phyloP scores from a whole-genome alignment of 2,329 filamentous ascomycete species.

The Fusarium tjaetaba region DNA sequence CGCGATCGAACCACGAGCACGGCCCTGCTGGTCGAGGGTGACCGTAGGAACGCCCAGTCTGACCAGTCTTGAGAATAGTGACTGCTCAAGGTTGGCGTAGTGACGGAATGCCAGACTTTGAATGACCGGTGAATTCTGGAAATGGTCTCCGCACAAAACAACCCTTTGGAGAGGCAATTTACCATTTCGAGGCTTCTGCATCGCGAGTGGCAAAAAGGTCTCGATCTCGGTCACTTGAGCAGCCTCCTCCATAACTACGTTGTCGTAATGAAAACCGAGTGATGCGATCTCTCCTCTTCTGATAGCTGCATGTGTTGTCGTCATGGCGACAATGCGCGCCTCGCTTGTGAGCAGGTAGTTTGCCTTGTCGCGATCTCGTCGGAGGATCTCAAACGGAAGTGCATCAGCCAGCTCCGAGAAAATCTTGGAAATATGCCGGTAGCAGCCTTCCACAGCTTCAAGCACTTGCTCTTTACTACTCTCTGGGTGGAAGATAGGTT shows the following conservation, averaged over 20 bases:
- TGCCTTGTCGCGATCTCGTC: constrained; percentile 88
- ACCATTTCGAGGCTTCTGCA: constrained; percentile 82
- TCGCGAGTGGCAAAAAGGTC: constrained; percentile 92
- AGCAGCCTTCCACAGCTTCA: constrained; percentile 84
- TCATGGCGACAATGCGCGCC: constrained; percentile 98
- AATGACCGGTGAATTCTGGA: constrained; percentile 95
- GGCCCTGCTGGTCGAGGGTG: constrained; percentile 91
- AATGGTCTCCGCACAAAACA: constrained; percentile 92
- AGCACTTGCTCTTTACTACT: constrained; percentile 73
- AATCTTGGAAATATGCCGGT: constrained; percentile 87
- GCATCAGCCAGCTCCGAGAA: constrained; percentile 94
- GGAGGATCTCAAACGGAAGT: constrained; percentile 92
- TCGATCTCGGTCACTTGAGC: constrained; percentile 98
- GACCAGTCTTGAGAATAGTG: constrained; percentile 89
- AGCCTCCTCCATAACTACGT: constrained; percentile 97
- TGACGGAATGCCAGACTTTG: constrained; percentile 94
- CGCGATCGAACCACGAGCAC: constrained; percentile 86
- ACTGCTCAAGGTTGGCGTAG: constrained; percentile 96
- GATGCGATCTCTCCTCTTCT: constrained; percentile 87
- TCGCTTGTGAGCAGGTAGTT: constrained; percentile 96
- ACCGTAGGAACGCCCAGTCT: constrained; percentile 92
- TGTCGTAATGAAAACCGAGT: constrained; percentile 97
- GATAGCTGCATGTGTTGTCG: constrained; percentile 97
- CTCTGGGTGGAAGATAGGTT: constrained; percentile 79
- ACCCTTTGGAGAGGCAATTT: constrained; percentile 84